Evolutionary conservation across 1,284 basidiomycete species (phyloP).

Genomic region (Austroboletus olivaceoglutinosus): DNA sequence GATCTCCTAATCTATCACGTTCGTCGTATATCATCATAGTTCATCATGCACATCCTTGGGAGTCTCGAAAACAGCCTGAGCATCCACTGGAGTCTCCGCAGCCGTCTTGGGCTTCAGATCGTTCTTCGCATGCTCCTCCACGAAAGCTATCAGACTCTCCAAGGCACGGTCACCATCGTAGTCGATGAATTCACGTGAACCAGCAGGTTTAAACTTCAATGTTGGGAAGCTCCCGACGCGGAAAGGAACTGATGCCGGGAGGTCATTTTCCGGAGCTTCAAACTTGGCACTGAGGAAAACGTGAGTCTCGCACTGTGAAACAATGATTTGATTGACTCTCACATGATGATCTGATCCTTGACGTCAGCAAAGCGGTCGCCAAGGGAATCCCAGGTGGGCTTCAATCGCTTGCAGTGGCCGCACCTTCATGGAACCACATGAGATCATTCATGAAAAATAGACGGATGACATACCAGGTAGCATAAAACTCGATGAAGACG

Average conservation of each 20-base stretch:
- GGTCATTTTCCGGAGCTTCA: constrained; percentile 96
- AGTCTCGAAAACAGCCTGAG: constrained; percentile 28
- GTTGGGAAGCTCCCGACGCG: constrained; percentile 90
- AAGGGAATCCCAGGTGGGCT: constrained; percentile 91
- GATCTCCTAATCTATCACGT: constrained; percentile 18
- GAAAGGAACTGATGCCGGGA: constrained; percentile 88
- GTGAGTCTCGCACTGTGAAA: constrained; percentile 3
- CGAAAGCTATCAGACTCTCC: constrained; percentile 82
- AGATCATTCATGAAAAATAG: neutral
- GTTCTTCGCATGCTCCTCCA: constrained; percentile 81
- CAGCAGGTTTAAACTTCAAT: constrained; percentile 95
- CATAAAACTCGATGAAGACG: constrained; percentile 96
- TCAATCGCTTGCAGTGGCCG: constrained; percentile 94
- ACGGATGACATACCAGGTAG: constrained; percentile 75
- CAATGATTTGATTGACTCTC: constrained; percentile 30
- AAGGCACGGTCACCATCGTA: constrained; percentile 90
- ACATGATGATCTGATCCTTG: constrained; percentile 85
- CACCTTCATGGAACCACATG: constrained; percentile 56
- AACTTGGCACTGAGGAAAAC: constrained; percentile 80
- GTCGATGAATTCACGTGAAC: constrained; percentile 83
- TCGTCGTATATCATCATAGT: constrained; percentile 20
- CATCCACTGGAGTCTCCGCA: constrained; percentile 18
- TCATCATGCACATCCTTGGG: constrained; percentile 28
- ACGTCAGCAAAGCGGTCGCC: constrained; percentile 80
- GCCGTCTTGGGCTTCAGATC: constrained; percentile 31